Evolutionary conservation across 2,329 filamentous ascomycete genomes (phyloP).

Genomic region (Escovopsis sp.): DNA sequence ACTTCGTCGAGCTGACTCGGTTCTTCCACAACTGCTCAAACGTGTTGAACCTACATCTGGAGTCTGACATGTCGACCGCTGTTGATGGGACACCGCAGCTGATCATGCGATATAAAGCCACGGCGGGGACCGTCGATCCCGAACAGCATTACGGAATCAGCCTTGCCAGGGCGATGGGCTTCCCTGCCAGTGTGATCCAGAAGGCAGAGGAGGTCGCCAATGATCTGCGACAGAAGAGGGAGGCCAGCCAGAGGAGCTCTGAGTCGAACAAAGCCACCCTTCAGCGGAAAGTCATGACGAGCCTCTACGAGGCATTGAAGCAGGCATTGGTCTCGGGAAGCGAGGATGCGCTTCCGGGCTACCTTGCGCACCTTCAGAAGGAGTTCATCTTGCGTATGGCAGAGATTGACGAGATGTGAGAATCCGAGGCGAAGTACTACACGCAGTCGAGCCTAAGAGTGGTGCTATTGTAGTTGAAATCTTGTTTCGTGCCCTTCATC

Average conservation of each 20-base stretch:
- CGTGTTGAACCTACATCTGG: conserved; percentile 70
- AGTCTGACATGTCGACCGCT: conserved; percentile 44
- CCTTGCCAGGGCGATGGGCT: conserved; percentile 58
- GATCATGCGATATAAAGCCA: conserved; percentile 78
- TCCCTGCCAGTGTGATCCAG: conserved; percentile 53
- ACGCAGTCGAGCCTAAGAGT: neutral
- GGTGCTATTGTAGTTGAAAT: neutral
- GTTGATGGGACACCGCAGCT: conserved; percentile 44
- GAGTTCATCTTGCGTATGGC: conserved; percentile 65
- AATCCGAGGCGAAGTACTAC: neutral
- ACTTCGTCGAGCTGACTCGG: conserved; percentile 70
- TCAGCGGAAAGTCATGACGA: conserved; percentile 60
- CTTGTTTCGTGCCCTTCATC: too few relatives aligned
- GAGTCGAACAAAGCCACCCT: conserved; percentile 42
- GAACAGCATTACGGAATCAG: conserved; percentile 66
- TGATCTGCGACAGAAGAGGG: conserved; percentile 42
- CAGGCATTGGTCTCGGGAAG: conserved; percentile 52
- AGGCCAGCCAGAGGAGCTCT: conserved; percentile 43
- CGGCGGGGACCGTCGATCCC: conserved; percentile 54
- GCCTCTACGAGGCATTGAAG: conserved; percentile 55
- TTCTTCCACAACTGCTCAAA: conserved; percentile 63
- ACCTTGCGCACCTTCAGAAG: conserved; percentile 34
- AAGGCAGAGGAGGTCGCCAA: conserved; percentile 53
- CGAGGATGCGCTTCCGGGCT: conserved; percentile 38
- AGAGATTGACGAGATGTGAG: conserved; percentile 34